These are phyloP conservation scores for Malassezia obtusa DNA, from an alignment of 1,284 basidiomycete genomes.

Conservation along the genomic window DNA sequence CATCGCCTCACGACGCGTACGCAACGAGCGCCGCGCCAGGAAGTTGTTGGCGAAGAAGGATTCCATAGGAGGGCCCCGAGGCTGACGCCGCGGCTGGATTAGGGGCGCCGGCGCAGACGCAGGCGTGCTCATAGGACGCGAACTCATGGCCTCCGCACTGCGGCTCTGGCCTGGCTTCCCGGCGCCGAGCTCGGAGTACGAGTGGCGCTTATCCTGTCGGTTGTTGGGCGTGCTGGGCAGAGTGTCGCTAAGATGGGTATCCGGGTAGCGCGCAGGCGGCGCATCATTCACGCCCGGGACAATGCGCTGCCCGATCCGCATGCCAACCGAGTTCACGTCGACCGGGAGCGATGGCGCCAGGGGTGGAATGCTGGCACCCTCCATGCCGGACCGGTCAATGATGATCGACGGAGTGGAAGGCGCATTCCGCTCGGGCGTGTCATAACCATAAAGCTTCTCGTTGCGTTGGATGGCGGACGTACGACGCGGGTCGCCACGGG, in stretches of 20 bases:
- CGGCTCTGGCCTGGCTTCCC: neutral
- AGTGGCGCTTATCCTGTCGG: neutral
- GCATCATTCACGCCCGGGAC: neutral
- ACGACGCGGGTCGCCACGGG: neutral
- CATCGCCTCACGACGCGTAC: conserved; percentile 18
- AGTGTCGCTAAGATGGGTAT: neutral
- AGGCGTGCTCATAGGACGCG: neutral
- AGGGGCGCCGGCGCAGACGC: neutral
- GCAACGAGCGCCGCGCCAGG: conserved; percentile 12
- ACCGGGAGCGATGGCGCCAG: neutral
- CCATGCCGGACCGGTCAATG: conserved; percentile 6
- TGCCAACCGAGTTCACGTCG: conserved; percentile 12
- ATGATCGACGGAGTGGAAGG: conserved; percentile 13
- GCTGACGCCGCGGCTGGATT: conserved; percentile 16
- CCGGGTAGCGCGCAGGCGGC: neutral
- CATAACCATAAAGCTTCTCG: neutral
- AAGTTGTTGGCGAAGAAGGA: conserved; percentile 19
- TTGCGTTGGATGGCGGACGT: neutral
- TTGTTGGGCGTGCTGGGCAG: neutral
- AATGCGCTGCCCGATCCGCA: conserved; percentile 13
- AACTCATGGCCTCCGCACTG: neutral
- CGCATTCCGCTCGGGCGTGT: neutral
- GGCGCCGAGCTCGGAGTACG: neutral
- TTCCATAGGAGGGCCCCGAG: conserved; percentile 15
- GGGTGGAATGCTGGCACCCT: neutral